These are phyloP conservation scores for Gillenia trifoliata DNA, from an alignment of 306 rosid genomes.

Conservation along the genomic window DNA sequence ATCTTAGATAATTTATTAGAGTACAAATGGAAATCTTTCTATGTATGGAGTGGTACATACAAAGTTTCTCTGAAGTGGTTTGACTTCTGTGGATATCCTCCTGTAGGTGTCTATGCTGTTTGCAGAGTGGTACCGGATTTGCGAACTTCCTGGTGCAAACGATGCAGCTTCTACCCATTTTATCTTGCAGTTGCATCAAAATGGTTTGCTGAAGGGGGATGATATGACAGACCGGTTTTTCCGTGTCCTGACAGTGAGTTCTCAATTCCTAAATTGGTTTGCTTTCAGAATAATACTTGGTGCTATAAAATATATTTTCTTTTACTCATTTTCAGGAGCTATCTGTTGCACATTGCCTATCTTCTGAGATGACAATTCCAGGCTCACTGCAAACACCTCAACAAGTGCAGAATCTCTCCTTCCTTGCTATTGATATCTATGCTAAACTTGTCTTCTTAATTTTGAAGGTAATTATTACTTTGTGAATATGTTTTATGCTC, in stretches of 20 bases:
- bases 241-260: constrained; percentile 57
- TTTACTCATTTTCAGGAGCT: constrained; percentile 48
- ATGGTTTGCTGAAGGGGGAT: constrained; percentile 86
- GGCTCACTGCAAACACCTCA: constrained; percentile 68
- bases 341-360: constrained; percentile 72
- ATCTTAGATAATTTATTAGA: not conserved
- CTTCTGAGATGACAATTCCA: constrained; percentile 65
- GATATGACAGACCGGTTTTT: constrained; percentile 86
- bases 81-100: constrained; percentile 2
- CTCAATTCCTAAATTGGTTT: constrained; percentile 8
- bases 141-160: constrained; percentile 78
- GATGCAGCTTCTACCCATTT: constrained; percentile 62
- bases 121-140: constrained; percentile 79
- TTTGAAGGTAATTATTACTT: constrained; percentile 55
- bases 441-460: constrained; percentile 76
- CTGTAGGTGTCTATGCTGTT: constrained; percentile 74
- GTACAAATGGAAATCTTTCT: not conserved
- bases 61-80: constrained; percentile 5
- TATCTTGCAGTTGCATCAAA: constrained; percentile 68
- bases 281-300: not conserved
- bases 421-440: constrained; percentile 83
- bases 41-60: not conserved
- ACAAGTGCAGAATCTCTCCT: constrained; percentile 61
- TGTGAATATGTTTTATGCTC: not conserved
- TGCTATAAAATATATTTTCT: constrained; percentile 2